Base-by-base conservation (phyloP, 139 green algal species). In the Gonium pectorale region DNA sequence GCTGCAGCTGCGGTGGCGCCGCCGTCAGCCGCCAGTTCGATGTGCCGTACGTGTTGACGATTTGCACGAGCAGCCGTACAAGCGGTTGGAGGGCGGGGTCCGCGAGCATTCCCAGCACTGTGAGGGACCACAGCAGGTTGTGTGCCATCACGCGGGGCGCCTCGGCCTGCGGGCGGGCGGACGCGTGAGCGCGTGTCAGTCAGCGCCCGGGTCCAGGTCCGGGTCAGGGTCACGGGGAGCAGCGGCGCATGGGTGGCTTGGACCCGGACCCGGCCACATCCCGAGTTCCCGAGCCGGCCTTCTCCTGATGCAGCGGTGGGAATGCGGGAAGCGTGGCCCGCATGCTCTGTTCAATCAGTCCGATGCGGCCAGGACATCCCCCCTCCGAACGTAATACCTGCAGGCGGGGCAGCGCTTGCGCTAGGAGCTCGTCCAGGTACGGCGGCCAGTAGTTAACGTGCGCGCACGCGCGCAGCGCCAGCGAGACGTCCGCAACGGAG, bases 121-220 rank as follows among this genome's bases (percentile, higher is more conserved):
- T 27, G 24, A 80, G 37, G 11, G 33, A 52, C 71, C 71, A 80
- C 71, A 80, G 51, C 33, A 80, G 22, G 51, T 67, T 67, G n/a
- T 80, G 56, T 11, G 71, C 35, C 71, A 80, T 80, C 1, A 80
- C 35, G 21, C 21, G 31, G 26, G 26, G 35, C 33, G 33, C 19
- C 51, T 80, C 44, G 51, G 71, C 71, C 71, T 80, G 71, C 1
- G 43, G 6, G 56, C n/a, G n/a, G n/a, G n/a, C n/a, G n/a, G n/a
- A n/a, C n/a, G n/a, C n/a, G n/a, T n/a, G n/a, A n/a, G n/a, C n/a
- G n/a, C n/a, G n/a, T n/a, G n/a, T n/a, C n/a, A n/a, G n/a, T n/a
- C n/a, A n/a, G n/a, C n/a, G n/a, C n/a, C n/a, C n/a, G n/a, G n/a
- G n/a, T n/a, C n/a, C n/a, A n/a, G n/a, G n/a, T n/a, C n/a, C n/a